Percentiles rank a stretch among this genome's conserved stretches.
Evolutionary conservation across 768 basidiomycete species (phyloP).

Genomic region (Phlegmacium glaucopus): DNA sequence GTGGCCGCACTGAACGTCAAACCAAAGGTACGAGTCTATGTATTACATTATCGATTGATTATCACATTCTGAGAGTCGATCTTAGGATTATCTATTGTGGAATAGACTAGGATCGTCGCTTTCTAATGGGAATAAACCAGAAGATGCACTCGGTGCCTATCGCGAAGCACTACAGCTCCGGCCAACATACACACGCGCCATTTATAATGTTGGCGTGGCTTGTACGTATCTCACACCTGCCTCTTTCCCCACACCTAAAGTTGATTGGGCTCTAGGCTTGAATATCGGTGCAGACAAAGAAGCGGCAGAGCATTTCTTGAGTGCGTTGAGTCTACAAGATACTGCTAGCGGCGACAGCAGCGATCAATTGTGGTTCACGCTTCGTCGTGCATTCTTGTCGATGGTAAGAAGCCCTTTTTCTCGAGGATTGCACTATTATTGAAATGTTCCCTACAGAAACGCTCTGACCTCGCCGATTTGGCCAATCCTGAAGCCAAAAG

Average conservation of each 20-base stretch:
- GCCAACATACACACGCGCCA: conserved; percentile 95
- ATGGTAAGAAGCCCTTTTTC: conserved; percentile 54
- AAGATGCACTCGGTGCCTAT: conserved; percentile 90
- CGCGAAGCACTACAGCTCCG: conserved; percentile 85
- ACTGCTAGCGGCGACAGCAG: conserved; percentile 67
- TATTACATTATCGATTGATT: background rate
- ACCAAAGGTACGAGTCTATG: conserved; percentile 46
- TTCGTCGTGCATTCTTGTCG: conserved; percentile 73
- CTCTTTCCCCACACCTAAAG: background rate
- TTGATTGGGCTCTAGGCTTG: conserved; percentile 51
- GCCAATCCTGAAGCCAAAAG: conserved; percentile 61
- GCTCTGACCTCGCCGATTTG: conserved; percentile 76
- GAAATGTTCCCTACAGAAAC: conserved; percentile 49
- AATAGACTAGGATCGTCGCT: conserved; percentile 93
- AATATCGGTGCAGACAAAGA: conserved; percentile 96
- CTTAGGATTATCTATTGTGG: conserved; percentile 89
- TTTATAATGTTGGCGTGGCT: conserved; percentile 97
- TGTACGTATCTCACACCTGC: conserved; percentile 51
- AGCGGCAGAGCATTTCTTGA: conserved; percentile 93
- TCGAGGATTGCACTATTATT: background rate
- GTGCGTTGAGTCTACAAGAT: conserved; percentile 79
- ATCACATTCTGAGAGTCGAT: background rate
- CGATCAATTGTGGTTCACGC: conserved; percentile 86
- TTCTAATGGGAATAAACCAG: conserved; percentile 91
- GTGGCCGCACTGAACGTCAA: conserved; percentile 77